Evolutionary conservation across 352 stramenopile species (phyloP), one percentile per base, ranked within the genome.

Genomic region (Phytophthora melonis): DNA sequence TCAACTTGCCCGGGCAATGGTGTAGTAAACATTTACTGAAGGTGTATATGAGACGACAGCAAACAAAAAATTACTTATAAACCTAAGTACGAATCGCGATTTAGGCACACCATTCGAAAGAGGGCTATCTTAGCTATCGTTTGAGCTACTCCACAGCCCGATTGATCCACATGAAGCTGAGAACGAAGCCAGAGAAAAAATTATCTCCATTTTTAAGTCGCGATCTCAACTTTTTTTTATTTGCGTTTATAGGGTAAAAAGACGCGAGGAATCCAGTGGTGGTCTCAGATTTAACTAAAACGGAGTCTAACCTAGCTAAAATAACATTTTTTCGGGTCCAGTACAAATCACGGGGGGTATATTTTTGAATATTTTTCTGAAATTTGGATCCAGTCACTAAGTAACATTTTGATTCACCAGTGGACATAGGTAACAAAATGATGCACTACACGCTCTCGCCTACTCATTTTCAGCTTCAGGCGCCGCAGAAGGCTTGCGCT

Each of bases 391-490:
- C 19, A 49, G 41, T 49, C 41, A 49, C 41, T 49, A 49, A 49
- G 34, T 47, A 57, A 57, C 52, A 58, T 58, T 58, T 58, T 58
- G 52, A 58, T 58, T 58, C 6, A 58, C 14, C 23, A 36, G 16
- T 36, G 52, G 52, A 39, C 52, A 13, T 32, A 58, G 23, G 52
- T 16, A 57, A 58, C 52, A 41, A 36, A 36, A 36, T 58, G 52
- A 58, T 58, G 52, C 52, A 49, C 41, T 21, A 49, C 41, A 49
- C 41, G 21, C 47, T 54, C 5, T 55, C 10, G 47, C n/a, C 5
- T 58, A 58, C 52, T 32, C 11, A 10, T 39, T 11, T 21, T 58
- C 41, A 50, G 41, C 21, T 7, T 19, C 21, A 13, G 21, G 9
- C 9, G 7, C 10, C 23, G 25, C 23, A 7, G 23, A 13, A 32